phyloP scores from a whole-genome alignment of 139 green algal genomes.

The Picocystis salinarum region DNA sequence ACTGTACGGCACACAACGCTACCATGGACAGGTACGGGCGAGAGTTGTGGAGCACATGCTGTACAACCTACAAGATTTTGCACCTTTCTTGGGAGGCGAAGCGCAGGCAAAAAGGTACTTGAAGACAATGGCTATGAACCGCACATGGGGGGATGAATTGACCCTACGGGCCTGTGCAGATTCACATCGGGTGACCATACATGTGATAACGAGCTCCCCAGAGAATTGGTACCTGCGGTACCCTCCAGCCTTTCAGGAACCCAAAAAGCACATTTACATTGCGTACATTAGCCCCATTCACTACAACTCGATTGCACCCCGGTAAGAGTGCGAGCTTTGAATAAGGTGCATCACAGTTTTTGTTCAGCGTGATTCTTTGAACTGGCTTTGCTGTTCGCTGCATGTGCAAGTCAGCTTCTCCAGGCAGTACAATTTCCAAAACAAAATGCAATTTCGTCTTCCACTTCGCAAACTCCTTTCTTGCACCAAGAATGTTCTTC shows the following conservation, averaged over 20 bases:
- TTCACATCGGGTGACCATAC: neutral
- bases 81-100: slow-evolving; percentile 21
- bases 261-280: slow-evolving; percentile 1
- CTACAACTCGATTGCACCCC: slow-evolving; percentile 9
- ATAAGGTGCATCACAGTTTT: too few relatives aligned
- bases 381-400: too few relatives aligned
- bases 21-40: slow-evolving; percentile 23
- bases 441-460: too few relatives aligned
- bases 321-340: too few relatives aligned
- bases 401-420: too few relatives aligned
- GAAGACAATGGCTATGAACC: slow-evolving; percentile 17
- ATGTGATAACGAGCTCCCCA: slow-evolving; percentile 4
- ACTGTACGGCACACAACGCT: slow-evolving; percentile 30
- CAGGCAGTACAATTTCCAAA: too few relatives aligned
- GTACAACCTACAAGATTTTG: slow-evolving; percentile 19
- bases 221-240: slow-evolving; percentile 10
- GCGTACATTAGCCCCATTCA: slow-evolving; percentile 11
- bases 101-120: slow-evolving; percentile 13
- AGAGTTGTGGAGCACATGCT: slow-evolving; percentile 26
- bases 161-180: slow-evolving; percentile 15
- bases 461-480: too few relatives aligned
- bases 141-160: slow-evolving; percentile 54
- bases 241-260: neutral
- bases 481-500: too few relatives aligned
- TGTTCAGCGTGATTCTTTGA: too few relatives aligned